phyloP scores from a whole-genome alignment of 2,329 filamentous ascomycete species.

The Colletotrichum tabaci region DNA sequence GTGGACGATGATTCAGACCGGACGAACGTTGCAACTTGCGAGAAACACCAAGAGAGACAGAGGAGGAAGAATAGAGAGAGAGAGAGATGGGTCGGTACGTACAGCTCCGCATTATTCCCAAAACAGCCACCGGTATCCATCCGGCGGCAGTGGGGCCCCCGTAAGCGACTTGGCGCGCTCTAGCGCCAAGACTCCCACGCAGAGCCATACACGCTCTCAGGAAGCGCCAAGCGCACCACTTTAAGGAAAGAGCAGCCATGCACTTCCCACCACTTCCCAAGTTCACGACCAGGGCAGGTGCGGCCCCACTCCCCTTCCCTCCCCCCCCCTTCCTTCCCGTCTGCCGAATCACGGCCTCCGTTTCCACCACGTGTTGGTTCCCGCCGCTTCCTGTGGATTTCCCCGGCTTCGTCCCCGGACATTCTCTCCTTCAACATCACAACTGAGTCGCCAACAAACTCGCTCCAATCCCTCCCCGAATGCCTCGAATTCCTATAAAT shows the following conservation, averaged over 20 bases:
- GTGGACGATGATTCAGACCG: background rate
- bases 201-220: background rate
- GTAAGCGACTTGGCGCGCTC: conserved; percentile 36
- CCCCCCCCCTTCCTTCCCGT: conserved; percentile 1
- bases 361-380: conserved; percentile 37
- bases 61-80: background rate
- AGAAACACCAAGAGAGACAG: background rate
- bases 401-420: conserved; percentile 16
- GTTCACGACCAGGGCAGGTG: background rate
- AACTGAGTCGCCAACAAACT: background rate
- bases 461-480: conserved; percentile 9
- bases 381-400: conserved; percentile 31
- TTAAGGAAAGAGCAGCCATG: background rate
- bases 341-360: conserved; percentile 35
- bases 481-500: conserved; percentile 31
- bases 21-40: background rate
- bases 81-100: background rate
- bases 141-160: background rate
- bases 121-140: conserved; percentile 30
- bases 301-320: conserved; percentile 27
- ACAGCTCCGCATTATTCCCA: background rate
- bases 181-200: conserved; percentile 21
- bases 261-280: background rate
- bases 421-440: conserved; percentile 1
- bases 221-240: conserved; percentile 30